Percentiles rank a stretch among this genome's conserved stretches.
Conservation (phyloP, 805 yeast genomes). For the Candida takata region DNA sequence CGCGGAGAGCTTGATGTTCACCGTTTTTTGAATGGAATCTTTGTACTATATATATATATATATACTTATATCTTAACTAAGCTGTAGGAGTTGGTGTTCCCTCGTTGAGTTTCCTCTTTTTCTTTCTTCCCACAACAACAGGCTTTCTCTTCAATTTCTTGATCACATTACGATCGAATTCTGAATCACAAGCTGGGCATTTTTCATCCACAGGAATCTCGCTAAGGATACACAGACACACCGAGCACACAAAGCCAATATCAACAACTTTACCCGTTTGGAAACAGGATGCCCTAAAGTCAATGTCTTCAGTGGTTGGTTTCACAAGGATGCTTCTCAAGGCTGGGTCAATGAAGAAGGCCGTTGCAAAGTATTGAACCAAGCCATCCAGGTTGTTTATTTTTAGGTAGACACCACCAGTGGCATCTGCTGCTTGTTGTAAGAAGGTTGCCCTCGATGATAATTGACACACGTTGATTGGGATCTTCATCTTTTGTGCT, state of each 20-base stretch:
- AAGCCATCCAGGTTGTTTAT: constrained; percentile 67
- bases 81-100: constrained; percentile 1
- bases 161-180: constrained; percentile 60
- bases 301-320: constrained; percentile 81
- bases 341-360: constrained; percentile 81
- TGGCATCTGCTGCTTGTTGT: constrained; percentile 94
- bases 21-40: neutral
- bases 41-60: neutral
- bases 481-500: constrained; percentile 84
- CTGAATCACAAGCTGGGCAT: constrained; percentile 86
- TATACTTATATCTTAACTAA: constrained; percentile 1
- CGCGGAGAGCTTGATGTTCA: constrained; percentile 19
- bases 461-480: constrained; percentile 86
- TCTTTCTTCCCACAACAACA: constrained; percentile 35
- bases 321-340: constrained; percentile 67
- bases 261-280: constrained; percentile 87
- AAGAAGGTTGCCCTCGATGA: constrained; percentile 69
- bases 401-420: constrained; percentile 78
- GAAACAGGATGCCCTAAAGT: constrained; percentile 92
- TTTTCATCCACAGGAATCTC: constrained; percentile 53
- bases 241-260: constrained; percentile 91
- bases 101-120: constrained; percentile 28
- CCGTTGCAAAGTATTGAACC: constrained; percentile 74
- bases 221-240: constrained; percentile 78
- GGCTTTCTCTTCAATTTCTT: constrained; percentile 56